These are phyloP conservation scores for Pezicula rhizophila DNA, from an alignment of 2,329 filamentous ascomycete species.

Conservation along the genomic window DNA sequence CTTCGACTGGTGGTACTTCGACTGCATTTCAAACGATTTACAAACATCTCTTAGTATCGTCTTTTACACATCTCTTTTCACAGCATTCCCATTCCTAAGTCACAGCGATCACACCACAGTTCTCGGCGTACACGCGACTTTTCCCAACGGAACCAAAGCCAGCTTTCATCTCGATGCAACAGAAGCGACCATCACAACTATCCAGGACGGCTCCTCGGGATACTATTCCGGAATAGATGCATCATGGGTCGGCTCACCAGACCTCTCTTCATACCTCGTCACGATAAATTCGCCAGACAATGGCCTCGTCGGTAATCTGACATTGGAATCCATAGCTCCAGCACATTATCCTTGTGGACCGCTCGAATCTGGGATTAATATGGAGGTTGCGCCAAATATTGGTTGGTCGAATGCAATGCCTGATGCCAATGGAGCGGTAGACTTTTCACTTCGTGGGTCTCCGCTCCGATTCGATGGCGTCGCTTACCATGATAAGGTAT, in stretches of 20 bases:
- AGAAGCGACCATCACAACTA: conserved; percentile 9
- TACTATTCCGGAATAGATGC: conserved; percentile 9
- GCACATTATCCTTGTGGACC: conserved; percentile 24
- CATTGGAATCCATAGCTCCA: conserved; percentile 8
- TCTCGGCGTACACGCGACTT: conserved; percentile 8
- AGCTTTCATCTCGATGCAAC: conserved; percentile 3
- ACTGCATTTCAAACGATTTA: conserved; percentile 26
- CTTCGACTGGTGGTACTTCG: conserved; percentile 35
- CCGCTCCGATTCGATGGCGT: conserved; percentile 29
- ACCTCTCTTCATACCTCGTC: conserved; percentile 10
- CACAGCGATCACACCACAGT: neutral
- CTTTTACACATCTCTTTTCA: conserved; percentile 25
- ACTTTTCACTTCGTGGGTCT: conserved; percentile 21
- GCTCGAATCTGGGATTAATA: conserved; percentile 9
- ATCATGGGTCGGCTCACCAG: conserved; percentile 8
- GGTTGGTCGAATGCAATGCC: conserved; percentile 34
- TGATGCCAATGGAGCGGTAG: conserved; percentile 26
- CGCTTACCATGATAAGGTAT: conserved; percentile 40
- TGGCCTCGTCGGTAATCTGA: conserved; percentile 10
- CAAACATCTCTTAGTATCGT: conserved; percentile 25
- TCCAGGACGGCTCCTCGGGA: conserved; percentile 10
- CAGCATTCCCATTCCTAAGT: conserved; percentile 31
- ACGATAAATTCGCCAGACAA: conserved; percentile 8
- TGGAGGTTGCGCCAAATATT: conserved; percentile 27
- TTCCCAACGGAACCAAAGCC: conserved; percentile 9